These are phyloP conservation scores for Jasminum sambac DNA, from an alignment of 257 asterid species.

Conservation along the genomic window DNA sequence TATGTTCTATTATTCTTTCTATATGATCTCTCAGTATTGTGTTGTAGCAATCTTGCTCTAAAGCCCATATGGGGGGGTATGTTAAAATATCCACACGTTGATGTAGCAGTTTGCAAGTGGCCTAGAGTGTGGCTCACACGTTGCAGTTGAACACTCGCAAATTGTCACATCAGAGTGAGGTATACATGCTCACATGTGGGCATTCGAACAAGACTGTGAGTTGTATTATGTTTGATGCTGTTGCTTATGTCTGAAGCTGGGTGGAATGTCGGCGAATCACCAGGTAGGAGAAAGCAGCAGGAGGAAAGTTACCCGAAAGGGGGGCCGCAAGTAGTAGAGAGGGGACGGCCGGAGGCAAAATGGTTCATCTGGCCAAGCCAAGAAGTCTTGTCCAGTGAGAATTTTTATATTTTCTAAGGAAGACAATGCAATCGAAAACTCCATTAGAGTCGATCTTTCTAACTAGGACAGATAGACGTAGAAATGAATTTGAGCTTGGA, in stretches of 20 bases:
- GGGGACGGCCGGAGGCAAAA: constrained; percentile 38
- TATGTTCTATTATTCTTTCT: constrained; percentile 11
- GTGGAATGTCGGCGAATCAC: constrained; percentile 37
- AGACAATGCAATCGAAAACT: not conserved
- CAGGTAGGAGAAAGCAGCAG: constrained; percentile 35
- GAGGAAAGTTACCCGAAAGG: constrained; percentile 37
- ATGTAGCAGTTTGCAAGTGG: too few species aligned
- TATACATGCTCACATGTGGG: too few species aligned
- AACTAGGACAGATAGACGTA: not conserved
- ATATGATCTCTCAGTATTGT: not conserved
- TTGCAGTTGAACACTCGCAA: too few species aligned
- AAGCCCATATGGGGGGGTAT: too few species aligned
- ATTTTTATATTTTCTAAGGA: constrained; percentile 8
- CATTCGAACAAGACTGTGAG: too few species aligned
- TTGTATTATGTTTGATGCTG: not conserved
- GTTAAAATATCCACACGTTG: too few species aligned
- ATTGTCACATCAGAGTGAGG: too few species aligned
- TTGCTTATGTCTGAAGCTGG: constrained; percentile 30
- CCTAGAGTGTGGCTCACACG: too few species aligned
- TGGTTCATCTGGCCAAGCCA: constrained; percentile 32
- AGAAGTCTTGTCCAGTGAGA: constrained; percentile 29
- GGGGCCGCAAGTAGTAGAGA: constrained; percentile 38
- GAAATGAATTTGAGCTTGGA: not conserved
- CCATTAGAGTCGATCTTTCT: not conserved
- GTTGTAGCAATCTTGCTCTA: too few species aligned